phyloP scores from a whole-genome alignment of 2,329 filamentous ascomycete species.

The Ophiobolus disseminans region DNA sequence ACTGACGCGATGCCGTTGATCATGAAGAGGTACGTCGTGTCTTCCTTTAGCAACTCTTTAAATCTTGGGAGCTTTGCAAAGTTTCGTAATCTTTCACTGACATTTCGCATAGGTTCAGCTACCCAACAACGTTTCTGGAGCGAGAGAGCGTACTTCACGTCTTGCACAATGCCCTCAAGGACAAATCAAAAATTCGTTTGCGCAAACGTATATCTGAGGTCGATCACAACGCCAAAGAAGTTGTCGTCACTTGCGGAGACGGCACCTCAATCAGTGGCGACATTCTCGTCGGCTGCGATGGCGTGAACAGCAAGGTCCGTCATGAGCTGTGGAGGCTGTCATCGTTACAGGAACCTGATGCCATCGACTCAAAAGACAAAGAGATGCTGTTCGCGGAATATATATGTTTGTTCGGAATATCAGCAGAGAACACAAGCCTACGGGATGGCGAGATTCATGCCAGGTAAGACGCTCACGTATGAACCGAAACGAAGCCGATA shows the following conservation, averaged over 20 bases:
- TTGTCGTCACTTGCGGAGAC: constrained; percentile 15
- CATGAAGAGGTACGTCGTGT: constrained; percentile 4
- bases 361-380: constrained; percentile 9
- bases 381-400: constrained; percentile 17
- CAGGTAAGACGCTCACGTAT: no score
- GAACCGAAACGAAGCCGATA: no score
- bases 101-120: constrained; percentile 8
- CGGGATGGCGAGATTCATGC: constrained; percentile 10
- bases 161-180: constrained; percentile 18
- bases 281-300: constrained; percentile 23
- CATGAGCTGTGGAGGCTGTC: constrained; percentile 19
- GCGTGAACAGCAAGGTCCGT: constrained; percentile 18
- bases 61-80: neutral
- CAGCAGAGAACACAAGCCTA: constrained; percentile 1
- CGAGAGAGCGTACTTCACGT: constrained; percentile 14
- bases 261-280: constrained; percentile 12
- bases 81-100: neutral
- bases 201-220: constrained; percentile 11
- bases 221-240: constrained; percentile 10
- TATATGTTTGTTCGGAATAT: constrained; percentile 21
- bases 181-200: constrained; percentile 19
- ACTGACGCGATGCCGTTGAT: neutral
- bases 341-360: constrained; percentile 2
- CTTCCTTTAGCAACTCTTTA: no score
- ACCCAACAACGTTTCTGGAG: constrained; percentile 16